A percentile compares a stretch with the other conserved stretches of the same genome.
Evolutionary conservation across 2,329 filamentous ascomycete genomes (phyloP).

Genomic region (Hypoxylon sp.): DNA sequence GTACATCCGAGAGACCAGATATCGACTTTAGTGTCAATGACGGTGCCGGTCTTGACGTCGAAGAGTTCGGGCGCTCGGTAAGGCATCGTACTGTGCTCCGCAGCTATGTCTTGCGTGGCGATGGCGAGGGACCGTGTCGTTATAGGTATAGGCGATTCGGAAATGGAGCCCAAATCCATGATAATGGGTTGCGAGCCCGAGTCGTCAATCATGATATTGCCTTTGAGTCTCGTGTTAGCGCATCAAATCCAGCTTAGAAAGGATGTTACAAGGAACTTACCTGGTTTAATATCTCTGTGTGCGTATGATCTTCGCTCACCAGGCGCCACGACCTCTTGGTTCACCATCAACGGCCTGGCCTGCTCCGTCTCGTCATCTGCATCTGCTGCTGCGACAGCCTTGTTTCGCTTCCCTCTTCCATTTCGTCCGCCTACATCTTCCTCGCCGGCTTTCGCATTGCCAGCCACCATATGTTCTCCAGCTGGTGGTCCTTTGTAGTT

Average conservation of each 20-base stretch:
- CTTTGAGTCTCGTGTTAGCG: conserved; percentile 48
- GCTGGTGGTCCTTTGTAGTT: conserved; percentile 71
- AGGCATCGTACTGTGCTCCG: conserved; percentile 97
- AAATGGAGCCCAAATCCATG: conserved; percentile 95
- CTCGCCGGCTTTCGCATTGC: conserved; percentile 51
- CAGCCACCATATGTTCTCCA: conserved; percentile 64
- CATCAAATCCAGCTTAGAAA: conserved; percentile 7
- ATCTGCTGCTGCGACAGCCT: conserved; percentile 57
- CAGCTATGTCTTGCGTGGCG: conserved; percentile 91
- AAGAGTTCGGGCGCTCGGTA: conserved; percentile 98
- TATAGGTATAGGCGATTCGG: conserved; percentile 85
- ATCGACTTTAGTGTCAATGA: conserved; percentile 95
- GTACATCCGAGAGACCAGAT: conserved; percentile 98
- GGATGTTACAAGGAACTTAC: conserved; percentile 57
- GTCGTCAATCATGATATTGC: conserved; percentile 98
- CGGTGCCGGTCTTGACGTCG: conserved; percentile 91
- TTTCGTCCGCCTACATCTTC: conserved; percentile 50
- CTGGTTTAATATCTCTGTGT: conserved; percentile 96
- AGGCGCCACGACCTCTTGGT: conserved; percentile 74
- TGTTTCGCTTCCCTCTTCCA: conserved; percentile 51
- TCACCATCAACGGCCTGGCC: conserved; percentile 83
- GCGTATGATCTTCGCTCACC: conserved; percentile 83
- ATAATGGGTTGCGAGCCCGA: conserved; percentile 87
- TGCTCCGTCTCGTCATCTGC: conserved; percentile 77
- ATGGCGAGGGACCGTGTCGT: conserved; percentile 90